Conservation (phyloP, 768 basidiomycete genomes). For the Hirschioporus abietinus region DNA sequence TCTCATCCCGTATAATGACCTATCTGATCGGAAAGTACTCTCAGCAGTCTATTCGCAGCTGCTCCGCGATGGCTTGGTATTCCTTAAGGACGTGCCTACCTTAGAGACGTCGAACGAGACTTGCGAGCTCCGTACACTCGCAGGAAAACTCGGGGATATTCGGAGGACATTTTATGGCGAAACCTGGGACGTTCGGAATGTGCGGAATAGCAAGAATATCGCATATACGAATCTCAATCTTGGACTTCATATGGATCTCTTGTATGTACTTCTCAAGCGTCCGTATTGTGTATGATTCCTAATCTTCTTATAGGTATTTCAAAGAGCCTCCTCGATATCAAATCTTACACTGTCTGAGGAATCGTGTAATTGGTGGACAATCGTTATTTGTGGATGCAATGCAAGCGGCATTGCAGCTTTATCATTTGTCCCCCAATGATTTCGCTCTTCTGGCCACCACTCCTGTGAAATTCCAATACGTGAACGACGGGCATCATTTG, state of each 20-base stretch:
- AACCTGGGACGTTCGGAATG: slow-evolving; percentile 82
- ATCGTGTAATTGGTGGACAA: slow-evolving; percentile 74
- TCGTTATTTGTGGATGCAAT: slow-evolving; percentile 87
- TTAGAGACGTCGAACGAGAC: slow-evolving; percentile 48
- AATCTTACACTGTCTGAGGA: slow-evolving; percentile 85
- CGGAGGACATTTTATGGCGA: slow-evolving; percentile 87
- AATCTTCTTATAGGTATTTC: slow-evolving; percentile 60
- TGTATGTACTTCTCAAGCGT: slow-evolving; percentile 47
- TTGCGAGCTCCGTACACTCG: slow-evolving; percentile 68
- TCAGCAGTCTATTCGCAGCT: slow-evolving; percentile 64
- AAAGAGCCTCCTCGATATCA: slow-evolving; percentile 89
- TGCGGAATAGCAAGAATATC: slow-evolving; percentile 75
- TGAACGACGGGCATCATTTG: slow-evolving; percentile 85
- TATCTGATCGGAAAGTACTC: slow-evolving; percentile 42
- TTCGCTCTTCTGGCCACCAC: slow-evolving; percentile 57
- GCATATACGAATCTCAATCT: slow-evolving; percentile 91
- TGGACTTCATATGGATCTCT: slow-evolving; percentile 87
- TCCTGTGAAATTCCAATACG: slow-evolving; percentile 84
- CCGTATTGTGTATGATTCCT: slow-evolving; percentile 1
- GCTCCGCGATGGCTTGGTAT: slow-evolving; percentile 63
- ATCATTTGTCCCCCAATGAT: slow-evolving; percentile 36
- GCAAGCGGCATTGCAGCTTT: slow-evolving; percentile 53
- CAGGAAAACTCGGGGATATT: slow-evolving; percentile 65
- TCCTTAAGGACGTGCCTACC: slow-evolving; percentile 68
- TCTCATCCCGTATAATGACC: slow-evolving; percentile 49